Conservation (phyloP, 345 rosid species). For the Euclidium syriacum region DNA sequence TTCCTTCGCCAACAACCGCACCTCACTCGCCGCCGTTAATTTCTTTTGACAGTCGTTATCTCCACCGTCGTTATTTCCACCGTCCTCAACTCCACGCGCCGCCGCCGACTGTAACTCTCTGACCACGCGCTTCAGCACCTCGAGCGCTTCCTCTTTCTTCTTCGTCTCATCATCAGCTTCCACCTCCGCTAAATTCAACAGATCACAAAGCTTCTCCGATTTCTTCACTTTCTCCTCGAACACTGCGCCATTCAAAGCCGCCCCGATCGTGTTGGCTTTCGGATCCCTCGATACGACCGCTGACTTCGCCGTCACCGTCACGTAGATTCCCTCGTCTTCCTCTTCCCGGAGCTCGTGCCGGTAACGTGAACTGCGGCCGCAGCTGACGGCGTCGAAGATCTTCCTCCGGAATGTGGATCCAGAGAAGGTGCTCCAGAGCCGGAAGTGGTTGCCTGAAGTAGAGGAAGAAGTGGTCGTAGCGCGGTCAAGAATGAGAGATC, state of each 20-base stretch:
- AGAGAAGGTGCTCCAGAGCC: constrained; percentile 60
- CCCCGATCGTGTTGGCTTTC: constrained; percentile 27
- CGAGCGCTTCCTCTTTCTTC: constrained; percentile 68
- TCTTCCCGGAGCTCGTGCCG: constrained; percentile 38
- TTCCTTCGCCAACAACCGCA: constrained; percentile 70
- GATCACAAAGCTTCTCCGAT: constrained; percentile 83
- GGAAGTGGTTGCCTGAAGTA: constrained; percentile 34
- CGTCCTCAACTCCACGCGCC: constrained; percentile 33
- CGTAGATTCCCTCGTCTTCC: constrained; percentile 22
- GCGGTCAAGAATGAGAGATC: constrained; percentile 61
- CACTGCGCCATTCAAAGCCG: constrained; percentile 25
- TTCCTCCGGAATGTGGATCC: constrained; percentile 62
- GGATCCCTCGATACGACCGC: constrained; percentile 15
- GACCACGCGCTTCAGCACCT: constrained; percentile 62
- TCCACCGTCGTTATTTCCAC: neutral
- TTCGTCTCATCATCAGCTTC: constrained; percentile 61
- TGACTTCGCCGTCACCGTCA: constrained; percentile 29
- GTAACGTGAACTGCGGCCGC: constrained; percentile 67
- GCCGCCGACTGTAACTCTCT: constrained; percentile 42
- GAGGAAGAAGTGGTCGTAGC: constrained; percentile 35
- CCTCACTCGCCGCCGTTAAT: constrained; percentile 50
- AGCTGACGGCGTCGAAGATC: constrained; percentile 65
- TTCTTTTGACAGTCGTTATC: constrained; percentile 24
- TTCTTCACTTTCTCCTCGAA: constrained; percentile 30
- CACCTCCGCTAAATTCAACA: constrained; percentile 65